These are phyloP conservation scores for Blepharisma japonicum DNA, from an alignment of 73 alveolate species.

Conservation along the genomic window DNA sequence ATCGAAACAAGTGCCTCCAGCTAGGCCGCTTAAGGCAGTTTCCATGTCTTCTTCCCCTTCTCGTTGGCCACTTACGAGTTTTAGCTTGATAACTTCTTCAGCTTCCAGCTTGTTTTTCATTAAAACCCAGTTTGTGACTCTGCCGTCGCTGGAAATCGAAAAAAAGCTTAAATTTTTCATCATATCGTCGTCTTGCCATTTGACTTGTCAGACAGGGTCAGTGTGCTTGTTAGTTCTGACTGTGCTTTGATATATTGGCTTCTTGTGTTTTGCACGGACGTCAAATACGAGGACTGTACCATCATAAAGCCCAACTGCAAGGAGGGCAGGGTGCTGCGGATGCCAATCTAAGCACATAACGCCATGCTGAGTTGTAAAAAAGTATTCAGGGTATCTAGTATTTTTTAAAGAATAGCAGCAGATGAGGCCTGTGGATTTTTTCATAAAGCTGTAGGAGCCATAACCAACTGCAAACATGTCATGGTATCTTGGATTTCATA, in stretches of 20 bases:
- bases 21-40: constrained; percentile 85
- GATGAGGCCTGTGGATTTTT: constrained; percentile 92
- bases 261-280: constrained; percentile 90
- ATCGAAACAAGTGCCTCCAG: constrained; percentile 99
- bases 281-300: constrained; percentile 99
- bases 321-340: constrained; percentile 95
- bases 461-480: constrained; percentile 99
- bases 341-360: constrained; percentile 98
- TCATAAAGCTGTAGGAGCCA: constrained; percentile 90
- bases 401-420: constrained; percentile 97
- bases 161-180: constrained; percentile 77
- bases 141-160: constrained; percentile 99
- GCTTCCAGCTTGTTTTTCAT: constrained; percentile 95
- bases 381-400: constrained; percentile 98
- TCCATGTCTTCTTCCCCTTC: constrained; percentile 75
- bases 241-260: constrained; percentile 93
- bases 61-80: constrained; percentile 56
- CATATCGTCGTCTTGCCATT: constrained; percentile 85
- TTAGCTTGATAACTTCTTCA: constrained; percentile 76
- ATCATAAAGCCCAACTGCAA: constrained; percentile 99
- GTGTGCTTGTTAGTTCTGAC: constrained; percentile 98
- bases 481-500: constrained; percentile 98
- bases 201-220: constrained; percentile 99
- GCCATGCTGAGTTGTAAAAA: constrained; percentile 96
- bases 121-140: constrained; percentile 96